phyloP scores from a whole-genome alignment of 1,284 basidiomycete genomes.

The Entoloma clypeatum region DNA sequence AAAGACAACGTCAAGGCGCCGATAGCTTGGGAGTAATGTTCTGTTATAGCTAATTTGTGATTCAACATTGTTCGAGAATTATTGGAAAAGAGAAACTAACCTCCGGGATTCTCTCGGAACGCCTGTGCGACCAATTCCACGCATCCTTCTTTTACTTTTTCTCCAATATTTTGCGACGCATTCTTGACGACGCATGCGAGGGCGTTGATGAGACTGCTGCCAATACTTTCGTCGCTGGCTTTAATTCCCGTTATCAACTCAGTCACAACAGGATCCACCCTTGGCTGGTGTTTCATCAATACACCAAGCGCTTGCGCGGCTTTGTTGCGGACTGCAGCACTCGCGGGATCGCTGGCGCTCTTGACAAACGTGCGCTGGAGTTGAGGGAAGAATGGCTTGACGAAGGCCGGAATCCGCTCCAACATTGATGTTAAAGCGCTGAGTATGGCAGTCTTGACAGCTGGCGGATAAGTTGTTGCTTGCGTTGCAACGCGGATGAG shows the following conservation, averaged over 20 bases:
- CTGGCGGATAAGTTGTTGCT: conserved; percentile 83
- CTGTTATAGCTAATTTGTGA: conserved; percentile 35
- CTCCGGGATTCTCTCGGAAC: conserved; percentile 71
- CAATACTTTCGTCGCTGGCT: conserved; percentile 69
- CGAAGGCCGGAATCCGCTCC: conserved; percentile 80
- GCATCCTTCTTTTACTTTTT: conserved; percentile 69
- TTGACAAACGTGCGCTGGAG: conserved; percentile 97
- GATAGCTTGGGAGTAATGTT: conserved; percentile 70
- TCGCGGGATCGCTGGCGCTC: conserved; percentile 80
- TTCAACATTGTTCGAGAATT: background rate
- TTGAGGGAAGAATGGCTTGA: conserved; percentile 98
- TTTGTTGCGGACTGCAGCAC: conserved; percentile 74
- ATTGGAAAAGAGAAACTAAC: conserved; percentile 39
- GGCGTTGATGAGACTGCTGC: conserved; percentile 72
- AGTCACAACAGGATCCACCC: conserved; percentile 84
- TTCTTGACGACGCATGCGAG: conserved; percentile 75
- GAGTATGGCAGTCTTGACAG: conserved; percentile 87
- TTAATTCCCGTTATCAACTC: conserved; percentile 77
- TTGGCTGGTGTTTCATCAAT: conserved; percentile 89
- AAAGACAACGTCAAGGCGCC: conserved; percentile 69
- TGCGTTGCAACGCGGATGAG: conserved; percentile 92
- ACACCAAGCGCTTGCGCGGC: conserved; percentile 85
- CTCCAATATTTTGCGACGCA: conserved; percentile 74
- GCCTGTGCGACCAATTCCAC: conserved; percentile 77
- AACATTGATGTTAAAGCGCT: conserved; percentile 81